phyloP scores from a whole-genome alignment of 805 yeast genomes.

The Ogataea nonfermentans region DNA sequence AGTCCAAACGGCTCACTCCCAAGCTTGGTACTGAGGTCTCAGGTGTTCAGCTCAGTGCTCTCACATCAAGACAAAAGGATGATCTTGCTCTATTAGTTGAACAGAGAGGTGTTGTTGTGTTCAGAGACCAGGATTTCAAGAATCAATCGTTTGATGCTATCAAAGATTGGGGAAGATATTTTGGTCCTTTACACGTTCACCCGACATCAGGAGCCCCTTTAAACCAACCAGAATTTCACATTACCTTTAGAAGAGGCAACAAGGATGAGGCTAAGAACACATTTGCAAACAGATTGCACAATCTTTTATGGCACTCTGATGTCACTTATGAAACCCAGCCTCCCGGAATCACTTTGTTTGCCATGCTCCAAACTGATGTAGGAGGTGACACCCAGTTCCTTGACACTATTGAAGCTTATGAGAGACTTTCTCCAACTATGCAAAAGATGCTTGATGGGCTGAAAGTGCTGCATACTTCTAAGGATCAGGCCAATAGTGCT shows the following conservation, averaged over 20 bases:
- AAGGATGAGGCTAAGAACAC: slow-evolving; percentile 37
- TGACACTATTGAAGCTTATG: slow-evolving; percentile 69
- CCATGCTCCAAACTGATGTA: slow-evolving; percentile 49
- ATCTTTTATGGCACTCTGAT: slow-evolving; percentile 67
- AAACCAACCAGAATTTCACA: slow-evolving; percentile 56
- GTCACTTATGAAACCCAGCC: slow-evolving; percentile 73
- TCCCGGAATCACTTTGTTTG: slow-evolving; percentile 67
- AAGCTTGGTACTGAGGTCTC: slow-evolving; percentile 65
- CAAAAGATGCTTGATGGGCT: slow-evolving; percentile 57
- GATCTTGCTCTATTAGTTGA: slow-evolving; percentile 70
- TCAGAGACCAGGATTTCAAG: slow-evolving; percentile 66
- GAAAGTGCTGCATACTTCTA: slow-evolving; percentile 68
- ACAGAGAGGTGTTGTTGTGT: slow-evolving; percentile 65
- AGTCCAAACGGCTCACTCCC: slow-evolving; percentile 52
- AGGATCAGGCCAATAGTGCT: slow-evolving; percentile 64
- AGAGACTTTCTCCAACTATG: slow-evolving; percentile 65
- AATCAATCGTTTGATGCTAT: slow-evolving; percentile 48
- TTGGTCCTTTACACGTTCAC: slow-evolving; percentile 71
- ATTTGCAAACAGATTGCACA: slow-evolving; percentile 36
- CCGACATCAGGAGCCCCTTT: slow-evolving; percentile 72
- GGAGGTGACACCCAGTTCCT: slow-evolving; percentile 84
- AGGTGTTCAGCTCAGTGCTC: slow-evolving; percentile 57
- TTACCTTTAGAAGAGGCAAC: slow-evolving; percentile 53
- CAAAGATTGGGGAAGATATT: slow-evolving; percentile 56
- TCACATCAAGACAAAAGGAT: slow-evolving; percentile 55